Percentiles rank a stretch among this genome's conserved stretches.
Conservation (phyloP, 1,284 basidiomycete genomes). For the Schizophyllum amplum region DNA sequence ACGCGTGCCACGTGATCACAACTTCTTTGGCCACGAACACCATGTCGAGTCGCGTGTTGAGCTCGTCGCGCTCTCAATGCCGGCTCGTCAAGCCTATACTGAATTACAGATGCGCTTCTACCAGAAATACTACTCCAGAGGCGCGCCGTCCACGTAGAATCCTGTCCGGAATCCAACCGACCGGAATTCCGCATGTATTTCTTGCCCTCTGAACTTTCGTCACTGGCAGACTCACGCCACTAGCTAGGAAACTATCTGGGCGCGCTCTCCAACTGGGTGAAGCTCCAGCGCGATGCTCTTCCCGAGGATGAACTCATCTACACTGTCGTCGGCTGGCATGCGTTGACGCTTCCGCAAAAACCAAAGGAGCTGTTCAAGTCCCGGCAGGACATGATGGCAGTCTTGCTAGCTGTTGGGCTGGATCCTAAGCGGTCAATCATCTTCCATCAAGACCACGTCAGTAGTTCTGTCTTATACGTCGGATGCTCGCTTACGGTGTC, state of each 20-base stretch:
- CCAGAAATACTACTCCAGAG: background rate
- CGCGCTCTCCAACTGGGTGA: slow-evolving; percentile 84
- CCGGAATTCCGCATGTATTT: slow-evolving; percentile 76
- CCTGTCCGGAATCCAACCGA: slow-evolving; percentile 81
- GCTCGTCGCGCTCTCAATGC: background rate
- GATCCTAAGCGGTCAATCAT: slow-evolving; percentile 72
- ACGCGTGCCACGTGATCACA: background rate
- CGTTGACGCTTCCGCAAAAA: slow-evolving; percentile 85
- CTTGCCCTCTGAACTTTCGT: background rate
- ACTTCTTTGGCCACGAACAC: background rate
- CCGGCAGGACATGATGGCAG: slow-evolving; percentile 74
- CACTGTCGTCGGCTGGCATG: slow-evolving; percentile 89
- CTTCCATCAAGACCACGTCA: slow-evolving; percentile 85
- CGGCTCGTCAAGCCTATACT: background rate
- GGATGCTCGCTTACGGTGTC: background rate
- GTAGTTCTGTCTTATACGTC: slow-evolving; percentile 17
- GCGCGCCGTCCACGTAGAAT: slow-evolving; percentile 32
- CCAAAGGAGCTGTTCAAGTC: slow-evolving; percentile 56
- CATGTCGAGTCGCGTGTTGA: slow-evolving; percentile 4
- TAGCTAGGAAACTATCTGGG: slow-evolving; percentile 94
- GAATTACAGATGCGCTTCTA: background rate
- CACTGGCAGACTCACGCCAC: background rate
- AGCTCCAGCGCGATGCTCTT: slow-evolving; percentile 56
- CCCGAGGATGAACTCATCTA: slow-evolving; percentile 67
- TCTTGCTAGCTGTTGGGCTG: slow-evolving; percentile 79